These are phyloP conservation scores for Lepidium sativum DNA, from an alignment of 345 rosid genomes.

Conservation along the genomic window DNA sequence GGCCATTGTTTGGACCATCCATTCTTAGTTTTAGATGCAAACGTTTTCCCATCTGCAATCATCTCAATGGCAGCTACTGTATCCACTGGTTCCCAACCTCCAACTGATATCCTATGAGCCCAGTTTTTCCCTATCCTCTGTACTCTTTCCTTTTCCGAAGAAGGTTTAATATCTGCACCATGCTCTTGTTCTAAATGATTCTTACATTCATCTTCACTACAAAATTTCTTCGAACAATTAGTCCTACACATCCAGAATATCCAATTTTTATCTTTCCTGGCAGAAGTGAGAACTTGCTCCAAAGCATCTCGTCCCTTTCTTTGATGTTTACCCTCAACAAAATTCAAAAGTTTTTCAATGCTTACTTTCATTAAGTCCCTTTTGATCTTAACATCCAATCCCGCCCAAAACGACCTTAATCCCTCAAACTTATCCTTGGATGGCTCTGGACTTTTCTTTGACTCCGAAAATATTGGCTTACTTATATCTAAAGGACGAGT, in stretches of 20 bases:
- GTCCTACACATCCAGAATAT: slow-evolving; percentile 5
- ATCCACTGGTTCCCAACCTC: slow-evolving; percentile 20
- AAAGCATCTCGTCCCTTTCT: neutral
- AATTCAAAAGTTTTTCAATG: neutral
- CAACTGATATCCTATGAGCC: slow-evolving; percentile 1
- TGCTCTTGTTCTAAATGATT: slow-evolving; percentile 17
- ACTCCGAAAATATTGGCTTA: neutral
- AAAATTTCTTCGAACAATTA: neutral
- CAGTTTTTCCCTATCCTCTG: slow-evolving; percentile 3
- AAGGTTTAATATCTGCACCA: neutral
- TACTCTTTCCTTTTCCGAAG: neutral
- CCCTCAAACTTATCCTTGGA: neutral
- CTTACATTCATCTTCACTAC: neutral
- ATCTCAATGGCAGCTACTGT: slow-evolving; percentile 11
- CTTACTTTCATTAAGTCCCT: slow-evolving; percentile 11
- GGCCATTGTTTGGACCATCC: too few species aligned
- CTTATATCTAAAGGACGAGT: neutral
- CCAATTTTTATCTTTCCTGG: neutral
- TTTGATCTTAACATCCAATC: slow-evolving; percentile 10
- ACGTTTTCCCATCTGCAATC: neutral
- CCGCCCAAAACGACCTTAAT: neutral
- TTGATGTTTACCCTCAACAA: neutral
- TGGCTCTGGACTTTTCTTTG: neutral
- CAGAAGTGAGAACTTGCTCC: neutral
- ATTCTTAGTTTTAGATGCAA: too few species aligned